Percentiles rank a stretch among this genome's conserved stretches.
Evolutionary conservation across 1,139 yeast species (phyloP).

Genomic region (Kazachstania sp.): DNA sequence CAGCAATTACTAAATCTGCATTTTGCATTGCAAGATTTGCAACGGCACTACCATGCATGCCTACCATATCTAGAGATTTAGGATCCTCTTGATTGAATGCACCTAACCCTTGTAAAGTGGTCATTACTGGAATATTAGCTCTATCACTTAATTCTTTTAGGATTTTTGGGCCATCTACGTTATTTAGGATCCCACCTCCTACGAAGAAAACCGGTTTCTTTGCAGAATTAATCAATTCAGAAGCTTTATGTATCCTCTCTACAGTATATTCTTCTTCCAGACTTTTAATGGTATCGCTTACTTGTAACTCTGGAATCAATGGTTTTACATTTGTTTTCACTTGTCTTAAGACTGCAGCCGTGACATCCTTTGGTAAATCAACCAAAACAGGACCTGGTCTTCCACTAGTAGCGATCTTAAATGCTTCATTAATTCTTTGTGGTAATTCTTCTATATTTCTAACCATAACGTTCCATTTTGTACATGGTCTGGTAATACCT

Average conservation of each 20-base stretch:
- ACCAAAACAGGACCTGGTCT: constrained; percentile 98
- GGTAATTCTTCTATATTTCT: constrained; percentile 91
- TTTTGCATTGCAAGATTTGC: constrained; percentile 91
- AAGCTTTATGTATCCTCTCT: constrained; percentile 69
- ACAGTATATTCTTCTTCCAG: constrained; percentile 71
- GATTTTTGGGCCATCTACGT: constrained; percentile 70
- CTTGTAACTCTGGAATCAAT: constrained; percentile 73
- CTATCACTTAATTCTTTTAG: constrained; percentile 81
- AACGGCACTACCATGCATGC: constrained; percentile 96
- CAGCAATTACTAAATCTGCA: constrained; percentile 86
- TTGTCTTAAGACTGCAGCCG: constrained; percentile 78
- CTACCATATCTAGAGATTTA: constrained; percentile 89
- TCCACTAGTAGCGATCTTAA: constrained; percentile 91
- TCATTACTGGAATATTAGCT: constrained; percentile 91
- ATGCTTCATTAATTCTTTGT: constrained; percentile 92
- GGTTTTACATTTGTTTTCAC: constrained; percentile 69
- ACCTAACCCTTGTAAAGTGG: constrained; percentile 90
- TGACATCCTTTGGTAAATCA: constrained; percentile 95
- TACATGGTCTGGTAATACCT: constrained; percentile 94
- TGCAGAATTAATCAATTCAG: constrained; percentile 68
- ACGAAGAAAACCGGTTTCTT: constrained; percentile 83
- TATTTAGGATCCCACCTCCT: constrained; percentile 82
- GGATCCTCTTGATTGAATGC: constrained; percentile 88
- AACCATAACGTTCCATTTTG: constrained; percentile 99
- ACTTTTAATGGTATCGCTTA: constrained; percentile 56